These are phyloP conservation scores for Thielaviopsis punctulata DNA, from an alignment of 2,329 filamentous ascomycete species.

Conservation along the genomic window DNA sequence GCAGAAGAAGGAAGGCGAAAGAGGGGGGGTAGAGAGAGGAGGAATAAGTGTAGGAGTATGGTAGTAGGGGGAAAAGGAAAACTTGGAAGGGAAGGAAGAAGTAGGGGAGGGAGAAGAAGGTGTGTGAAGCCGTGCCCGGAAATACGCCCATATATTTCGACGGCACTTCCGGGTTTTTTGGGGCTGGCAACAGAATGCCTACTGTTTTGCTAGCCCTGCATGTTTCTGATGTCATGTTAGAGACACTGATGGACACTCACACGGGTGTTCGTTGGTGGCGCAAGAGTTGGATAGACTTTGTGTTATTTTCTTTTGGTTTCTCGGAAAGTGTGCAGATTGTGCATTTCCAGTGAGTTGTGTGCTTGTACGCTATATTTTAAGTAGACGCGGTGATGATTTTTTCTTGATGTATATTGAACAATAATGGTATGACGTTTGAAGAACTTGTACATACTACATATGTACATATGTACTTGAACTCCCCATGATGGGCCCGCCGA, in stretches of 20 bases:
- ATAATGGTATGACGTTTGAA: neutral
- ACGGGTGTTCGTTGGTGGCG: neutral
- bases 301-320: neutral
- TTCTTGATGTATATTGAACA: neutral
- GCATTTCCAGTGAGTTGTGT: conserved; percentile 1
- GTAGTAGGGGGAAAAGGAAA: too few relatives aligned
- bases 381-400: neutral
- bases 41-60: neutral
- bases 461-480: too few relatives aligned
- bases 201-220: neutral
- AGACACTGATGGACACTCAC: neutral
- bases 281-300: conserved; percentile 6
- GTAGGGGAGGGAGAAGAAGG: neutral
- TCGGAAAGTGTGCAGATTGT: neutral
- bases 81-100: neutral
- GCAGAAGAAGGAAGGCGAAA: neutral
- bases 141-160: conserved; percentile 4
- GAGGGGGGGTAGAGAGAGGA: neutral
- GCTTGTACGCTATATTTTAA: neutral
- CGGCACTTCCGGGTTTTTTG: neutral
- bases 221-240: neutral
- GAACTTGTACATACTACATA: neutral
- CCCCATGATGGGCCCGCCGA: too few relatives aligned
- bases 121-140: neutral
- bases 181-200: conserved; percentile 1